Evolutionary conservation across 768 basidiomycete species (phyloP).

Genomic region (Mycena crocata): DNA sequence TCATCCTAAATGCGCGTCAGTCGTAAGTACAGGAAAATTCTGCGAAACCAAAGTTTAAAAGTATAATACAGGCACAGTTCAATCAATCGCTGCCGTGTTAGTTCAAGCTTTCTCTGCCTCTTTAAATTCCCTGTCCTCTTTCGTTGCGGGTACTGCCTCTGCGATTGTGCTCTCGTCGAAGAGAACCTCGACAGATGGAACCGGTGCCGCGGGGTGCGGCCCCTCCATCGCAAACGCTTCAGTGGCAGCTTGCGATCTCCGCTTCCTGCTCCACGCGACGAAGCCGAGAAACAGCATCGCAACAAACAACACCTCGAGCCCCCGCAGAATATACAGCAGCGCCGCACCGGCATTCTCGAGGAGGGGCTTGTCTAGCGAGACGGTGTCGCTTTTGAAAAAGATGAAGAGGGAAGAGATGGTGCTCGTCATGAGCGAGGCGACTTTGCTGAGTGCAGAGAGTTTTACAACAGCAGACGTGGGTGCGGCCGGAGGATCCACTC

Average conservation of each 20-base stretch:
- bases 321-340: conserved; percentile 3
- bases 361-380: conserved; percentile 4
- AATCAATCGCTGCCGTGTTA: neutral
- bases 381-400: neutral
- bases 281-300: neutral
- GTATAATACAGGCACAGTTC: neutral
- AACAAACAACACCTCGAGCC: conserved; percentile 4
- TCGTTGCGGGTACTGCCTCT: neutral
- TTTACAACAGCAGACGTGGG: neutral
- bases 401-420: neutral
- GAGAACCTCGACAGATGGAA: neutral
- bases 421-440: neutral
- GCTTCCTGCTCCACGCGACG: neutral
- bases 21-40: too few species aligned
- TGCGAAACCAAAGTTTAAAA: neutral
- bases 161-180: neutral
- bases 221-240: neutral
- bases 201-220: neutral
- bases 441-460: neutral
- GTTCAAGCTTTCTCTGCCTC: neutral
- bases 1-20: too few species aligned
- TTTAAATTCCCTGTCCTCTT: neutral
- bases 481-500: neutral
- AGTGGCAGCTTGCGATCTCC: neutral
- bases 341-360: conserved; percentile 8